Evolutionary conservation across 2,329 filamentous ascomycete species (phyloP), one percentile per base, ranked within the genome.

Genomic region (Trichocomaceae sp.): DNA sequence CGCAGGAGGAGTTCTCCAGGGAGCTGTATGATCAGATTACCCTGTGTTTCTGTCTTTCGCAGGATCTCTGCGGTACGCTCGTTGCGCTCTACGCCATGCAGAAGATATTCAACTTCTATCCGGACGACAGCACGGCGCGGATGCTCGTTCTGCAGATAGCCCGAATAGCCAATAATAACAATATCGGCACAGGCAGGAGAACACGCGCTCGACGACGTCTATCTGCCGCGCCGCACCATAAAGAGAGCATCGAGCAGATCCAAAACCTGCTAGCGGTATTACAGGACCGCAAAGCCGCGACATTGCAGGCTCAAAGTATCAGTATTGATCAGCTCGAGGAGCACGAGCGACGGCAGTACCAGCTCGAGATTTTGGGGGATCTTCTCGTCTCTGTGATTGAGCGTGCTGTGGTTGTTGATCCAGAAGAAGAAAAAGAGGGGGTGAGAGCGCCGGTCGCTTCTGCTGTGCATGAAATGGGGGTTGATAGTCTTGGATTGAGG

Each of bases 21-120:
- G 75, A 77, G 5, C 61, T 81, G 2, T 81, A 81, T 57, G 72
- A 80, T 58, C 72, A 76, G 55, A 77, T 82, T 47, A 72, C 80
- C 26, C 70, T 75, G 31, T 76, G 73, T 60, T 79, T 81, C 63
- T 78, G 76, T 57, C 65, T 79, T 7, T 72, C 70, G 1, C 70
- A 75, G 47, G 79, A 82, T 59, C 66, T 77, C 13, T 59, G 71
- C 2, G 79, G 77, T 31, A 77, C 74, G 3, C 67, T 80, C 20
- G 73, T 80, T 31, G 77, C 77, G 1, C 64, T 82, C 12, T 69
- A 74, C 51, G 72, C 73, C 1, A 62, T 81, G 63, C 69, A 70
- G 47, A 59, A 69, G 17, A 60, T 63, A 5, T 81, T 80, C 54
- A 66, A 69, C 31, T 69, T 73, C 50, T 71, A 69, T 49, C 79